Base-by-base conservation (phyloP, 2,329 filamentous ascomycete species). In the Epicoccum nigrum region DNA sequence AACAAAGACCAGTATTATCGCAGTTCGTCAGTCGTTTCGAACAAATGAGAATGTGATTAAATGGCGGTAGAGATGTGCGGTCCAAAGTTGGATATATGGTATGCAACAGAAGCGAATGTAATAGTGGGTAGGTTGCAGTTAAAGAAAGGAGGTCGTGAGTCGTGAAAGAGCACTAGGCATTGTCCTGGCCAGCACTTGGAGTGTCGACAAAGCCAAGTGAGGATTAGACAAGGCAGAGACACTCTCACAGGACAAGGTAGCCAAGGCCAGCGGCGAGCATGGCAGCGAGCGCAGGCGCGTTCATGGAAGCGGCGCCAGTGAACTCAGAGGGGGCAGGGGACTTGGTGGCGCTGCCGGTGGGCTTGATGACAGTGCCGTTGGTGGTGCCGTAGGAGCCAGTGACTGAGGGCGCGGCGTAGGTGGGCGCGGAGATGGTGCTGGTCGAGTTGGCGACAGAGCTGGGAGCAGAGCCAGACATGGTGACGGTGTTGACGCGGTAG, bases 401-500 rank as follows among this genome's bases (percentile, higher is more conserved):
- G 39, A 50, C 33, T 7, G 46, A 43, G 19, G 63, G 54, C 31
- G 49, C 51, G 12, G 56, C 46, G 30, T 45, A 48, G 34, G 55
- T 54, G 31, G 39, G 45, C 34, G 65, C 59, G 15, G 53, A 42
- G 51, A 71, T 66, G 62, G 68, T 71, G 30, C 67, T 64, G 34
- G 70, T 73, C 38, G 59, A 56, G 68, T 72, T 73, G 20, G 60
- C 60, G 50, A 63, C 58, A 7, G 49, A 9, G 43, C 33, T 19
- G 19, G 67, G 52, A 32, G 67, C 56, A 8, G 65, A 64, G 59
- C 66, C 62, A 15, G 66, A 65, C 46, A 65, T 54, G 41, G 71
- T 73, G 60, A 73, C 63, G 42, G 71, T 73, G 68, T 71, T 69
- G 61, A 73, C 63, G 55, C 64, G 67, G 60, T 69, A 68, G 63